Conservation (phyloP, 2,329 filamentous ascomycete genomes). For the Bertia moriformis region DNA sequence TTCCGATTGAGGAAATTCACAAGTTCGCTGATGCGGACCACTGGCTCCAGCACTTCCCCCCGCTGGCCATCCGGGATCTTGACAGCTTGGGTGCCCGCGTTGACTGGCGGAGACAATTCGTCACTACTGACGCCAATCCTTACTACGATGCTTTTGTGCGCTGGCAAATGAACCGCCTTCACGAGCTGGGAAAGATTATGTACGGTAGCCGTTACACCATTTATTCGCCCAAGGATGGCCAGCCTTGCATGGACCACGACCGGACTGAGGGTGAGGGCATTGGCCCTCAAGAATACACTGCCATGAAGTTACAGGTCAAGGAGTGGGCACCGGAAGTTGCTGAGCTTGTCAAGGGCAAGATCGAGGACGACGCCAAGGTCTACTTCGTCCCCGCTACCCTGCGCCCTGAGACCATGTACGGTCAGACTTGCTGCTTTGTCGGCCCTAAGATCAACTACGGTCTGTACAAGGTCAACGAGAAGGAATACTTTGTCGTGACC, state of each 20-base stretch:
- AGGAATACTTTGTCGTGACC: slow-evolving; percentile 73
- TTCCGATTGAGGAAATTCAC: slow-evolving; percentile 78
- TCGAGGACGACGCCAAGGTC: slow-evolving; percentile 65
- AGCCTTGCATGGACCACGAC: slow-evolving; percentile 1
- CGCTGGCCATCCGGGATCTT: slow-evolving; percentile 65
- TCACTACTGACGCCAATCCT: slow-evolving; percentile 91
- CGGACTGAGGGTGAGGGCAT: slow-evolving; percentile 68
- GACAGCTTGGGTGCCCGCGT: slow-evolving; percentile 73
- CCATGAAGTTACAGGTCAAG: slow-evolving; percentile 76
- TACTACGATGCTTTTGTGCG: slow-evolving; percentile 91
- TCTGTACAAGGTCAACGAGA: slow-evolving; percentile 64
- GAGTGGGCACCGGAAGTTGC: slow-evolving; percentile 73
- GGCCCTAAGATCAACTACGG: slow-evolving; percentile 82
- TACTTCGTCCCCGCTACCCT: slow-evolving; percentile 87
- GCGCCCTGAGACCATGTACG: slow-evolving; percentile 96
- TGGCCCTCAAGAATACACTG: slow-evolving; percentile 81
- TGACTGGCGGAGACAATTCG: slow-evolving; percentile 83
- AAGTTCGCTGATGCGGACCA: slow-evolving; percentile 80
- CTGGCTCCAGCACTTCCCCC: slow-evolving; percentile 86
- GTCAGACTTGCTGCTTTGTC: slow-evolving; percentile 90
- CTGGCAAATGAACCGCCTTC: slow-evolving; percentile 93
- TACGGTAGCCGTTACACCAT: slow-evolving; percentile 83
- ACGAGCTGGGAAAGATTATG: slow-evolving; percentile 81
- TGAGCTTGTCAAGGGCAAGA: slow-evolving; percentile 58
- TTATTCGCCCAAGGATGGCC: slow-evolving; percentile 62